Evolutionary conservation across 345 rosid genomes (phyloP).

Genomic region (Hevea brasiliensis): DNA sequence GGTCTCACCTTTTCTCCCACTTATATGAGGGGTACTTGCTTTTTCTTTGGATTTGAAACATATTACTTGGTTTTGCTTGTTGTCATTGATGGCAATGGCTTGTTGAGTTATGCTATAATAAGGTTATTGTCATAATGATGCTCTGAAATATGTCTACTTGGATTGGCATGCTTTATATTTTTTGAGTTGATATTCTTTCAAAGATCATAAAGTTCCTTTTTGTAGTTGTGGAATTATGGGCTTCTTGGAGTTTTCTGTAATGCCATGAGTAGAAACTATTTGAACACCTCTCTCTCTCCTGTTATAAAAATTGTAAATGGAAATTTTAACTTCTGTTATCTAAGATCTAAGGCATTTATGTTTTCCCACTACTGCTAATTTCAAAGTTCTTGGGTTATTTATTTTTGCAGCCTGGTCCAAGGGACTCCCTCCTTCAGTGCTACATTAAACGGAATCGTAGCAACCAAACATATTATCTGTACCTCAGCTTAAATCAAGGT

Average conservation of each 20-base stretch:
- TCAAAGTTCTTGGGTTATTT: background rate
- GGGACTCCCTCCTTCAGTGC: constrained; percentile 78
- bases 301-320: background rate
- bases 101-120: background rate
- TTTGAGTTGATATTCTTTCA: too few species aligned
- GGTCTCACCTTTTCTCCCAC: too few species aligned
- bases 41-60: background rate
- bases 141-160: background rate
- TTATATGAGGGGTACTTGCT: too few species aligned
- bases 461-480: constrained; percentile 76
- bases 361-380: background rate
- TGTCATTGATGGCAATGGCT: background rate
- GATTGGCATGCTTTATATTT: too few species aligned
- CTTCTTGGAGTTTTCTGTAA: background rate
- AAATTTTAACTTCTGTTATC: too few species aligned
- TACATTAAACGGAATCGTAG: constrained; percentile 73
- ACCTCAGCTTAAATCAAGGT: constrained; percentile 80
- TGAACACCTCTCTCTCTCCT: background rate
- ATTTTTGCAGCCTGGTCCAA: constrained; percentile 83
- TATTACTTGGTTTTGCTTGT: background rate
- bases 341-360: background rate
- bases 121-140: background rate
- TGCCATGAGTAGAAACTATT: background rate
- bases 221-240: too few species aligned
- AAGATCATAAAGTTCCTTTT: background rate